Evolutionary conservation across 768 basidiomycete species (phyloP).

Genomic region (Wakefieldia striispora): DNA sequence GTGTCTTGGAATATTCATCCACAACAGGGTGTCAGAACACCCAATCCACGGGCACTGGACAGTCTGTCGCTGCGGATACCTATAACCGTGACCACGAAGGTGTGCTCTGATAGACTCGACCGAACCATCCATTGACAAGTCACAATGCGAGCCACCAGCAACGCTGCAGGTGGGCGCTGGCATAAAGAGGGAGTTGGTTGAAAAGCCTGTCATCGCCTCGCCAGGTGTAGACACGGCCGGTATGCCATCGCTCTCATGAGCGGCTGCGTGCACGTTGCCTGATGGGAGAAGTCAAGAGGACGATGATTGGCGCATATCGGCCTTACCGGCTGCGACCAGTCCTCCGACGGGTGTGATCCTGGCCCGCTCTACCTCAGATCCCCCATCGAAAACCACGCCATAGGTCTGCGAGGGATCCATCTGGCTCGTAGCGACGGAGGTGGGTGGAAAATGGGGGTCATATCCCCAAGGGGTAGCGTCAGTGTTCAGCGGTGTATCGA

Average conservation of each 20-base stretch:
- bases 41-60: conserved; percentile 10
- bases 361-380: not conserved
- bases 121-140: not conserved
- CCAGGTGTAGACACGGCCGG: not conserved
- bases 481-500: not conserved
- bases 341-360: not conserved
- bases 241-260: not conserved
- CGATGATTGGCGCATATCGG: not conserved
- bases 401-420: not conserved
- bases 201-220: not conserved
- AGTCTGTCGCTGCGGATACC: not conserved
- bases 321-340: not conserved
- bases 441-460: too few species aligned
- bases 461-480: not conserved
- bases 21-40: conserved; percentile 2
- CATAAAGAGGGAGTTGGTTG: not conserved
- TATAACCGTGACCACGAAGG: conserved; percentile 9
- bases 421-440: not conserved
- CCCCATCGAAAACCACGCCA: not conserved
- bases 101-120: conserved; percentile 5
- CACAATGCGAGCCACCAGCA: conserved; percentile 1
- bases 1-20: conserved; percentile 7
- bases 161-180: not conserved
- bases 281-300: not conserved
- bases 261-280: not conserved